Evolutionary conservation across 2,329 filamentous ascomycete species (phyloP).

Genomic region (Phialophora macrospora): DNA sequence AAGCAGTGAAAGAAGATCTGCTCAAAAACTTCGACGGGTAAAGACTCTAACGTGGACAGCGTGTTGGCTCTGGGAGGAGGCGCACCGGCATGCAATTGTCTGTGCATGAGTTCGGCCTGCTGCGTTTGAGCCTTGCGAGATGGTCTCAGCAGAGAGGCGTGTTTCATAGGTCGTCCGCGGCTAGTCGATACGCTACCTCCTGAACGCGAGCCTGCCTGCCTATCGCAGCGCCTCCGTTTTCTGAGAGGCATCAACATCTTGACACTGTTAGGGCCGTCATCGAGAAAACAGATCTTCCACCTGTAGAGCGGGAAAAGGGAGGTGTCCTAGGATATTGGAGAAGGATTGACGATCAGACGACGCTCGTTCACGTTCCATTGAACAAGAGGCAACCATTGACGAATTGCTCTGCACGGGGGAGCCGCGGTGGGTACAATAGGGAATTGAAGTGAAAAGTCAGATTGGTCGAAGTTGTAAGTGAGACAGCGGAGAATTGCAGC

Average conservation of each 20-base stretch:
- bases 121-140: constrained; percentile 23
- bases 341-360: background rate
- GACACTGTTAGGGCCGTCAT: background rate
- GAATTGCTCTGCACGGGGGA: background rate
- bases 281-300: background rate
- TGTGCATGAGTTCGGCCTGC: constrained; percentile 18
- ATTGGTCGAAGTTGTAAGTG: background rate
- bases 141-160: constrained; percentile 27
- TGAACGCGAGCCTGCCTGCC: background rate
- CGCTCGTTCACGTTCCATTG: background rate
- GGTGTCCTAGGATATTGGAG: background rate
- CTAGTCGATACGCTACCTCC: background rate
- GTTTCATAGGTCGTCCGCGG: constrained; percentile 35
- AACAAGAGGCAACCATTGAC: background rate
- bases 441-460: background rate
- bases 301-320: background rate
- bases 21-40: constrained; percentile 59
- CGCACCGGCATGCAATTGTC: constrained; percentile 7
- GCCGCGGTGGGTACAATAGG: background rate
- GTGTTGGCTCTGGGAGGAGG: background rate
- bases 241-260: background rate
- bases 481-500: background rate
- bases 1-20: constrained; percentile 57
- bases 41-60: constrained; percentile 49
- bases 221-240: background rate